Evolutionary conservation across 2,329 filamentous ascomycete species (phyloP).

Genomic region (Arthrobotrys musiformis): DNA sequence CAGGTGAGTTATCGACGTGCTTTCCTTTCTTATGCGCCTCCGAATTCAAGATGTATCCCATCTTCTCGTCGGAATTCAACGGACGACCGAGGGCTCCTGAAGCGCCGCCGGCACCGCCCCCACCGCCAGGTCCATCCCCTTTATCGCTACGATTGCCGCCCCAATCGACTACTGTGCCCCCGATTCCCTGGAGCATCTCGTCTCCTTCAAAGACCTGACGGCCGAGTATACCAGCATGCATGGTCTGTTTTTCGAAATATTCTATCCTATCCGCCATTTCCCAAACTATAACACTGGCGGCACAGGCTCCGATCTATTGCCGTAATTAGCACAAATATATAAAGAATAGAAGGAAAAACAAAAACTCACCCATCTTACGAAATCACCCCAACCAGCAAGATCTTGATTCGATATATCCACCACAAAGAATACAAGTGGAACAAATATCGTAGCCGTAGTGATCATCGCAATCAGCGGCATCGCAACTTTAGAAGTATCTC

Average conservation of each 20-base stretch:
- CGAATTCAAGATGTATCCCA: constrained; percentile 18
- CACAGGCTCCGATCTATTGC: constrained; percentile 77
- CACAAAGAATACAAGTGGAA: constrained; percentile 92
- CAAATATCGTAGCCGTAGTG: constrained; percentile 82
- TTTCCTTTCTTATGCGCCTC: constrained; percentile 31
- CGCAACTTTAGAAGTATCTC: constrained; percentile 45
- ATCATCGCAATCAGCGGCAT: constrained; percentile 75
- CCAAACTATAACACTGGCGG: constrained; percentile 96
- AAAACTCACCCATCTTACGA: constrained; percentile 80
- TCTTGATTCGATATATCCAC: constrained; percentile 86
- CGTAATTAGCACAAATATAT: constrained; percentile 1
- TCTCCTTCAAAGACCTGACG: constrained; percentile 93
- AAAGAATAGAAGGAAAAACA: not conserved
- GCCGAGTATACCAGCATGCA: constrained; percentile 90
- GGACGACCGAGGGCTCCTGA: constrained; percentile 38
- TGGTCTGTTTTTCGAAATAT: constrained; percentile 88
- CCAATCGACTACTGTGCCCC: constrained; percentile 37
- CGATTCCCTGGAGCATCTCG: constrained; percentile 78
- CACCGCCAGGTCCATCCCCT: constrained; percentile 39
- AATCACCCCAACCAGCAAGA: constrained; percentile 92
- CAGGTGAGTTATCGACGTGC: not conserved
- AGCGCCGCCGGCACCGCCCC: constrained; percentile 30
- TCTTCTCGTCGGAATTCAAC: constrained; percentile 35
- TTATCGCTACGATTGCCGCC: constrained; percentile 12
- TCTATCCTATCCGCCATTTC: constrained; percentile 98